Evolutionary conservation across 202 grass and related monocot genomes (phyloP).

Genomic region (Musa balbisiana): DNA sequence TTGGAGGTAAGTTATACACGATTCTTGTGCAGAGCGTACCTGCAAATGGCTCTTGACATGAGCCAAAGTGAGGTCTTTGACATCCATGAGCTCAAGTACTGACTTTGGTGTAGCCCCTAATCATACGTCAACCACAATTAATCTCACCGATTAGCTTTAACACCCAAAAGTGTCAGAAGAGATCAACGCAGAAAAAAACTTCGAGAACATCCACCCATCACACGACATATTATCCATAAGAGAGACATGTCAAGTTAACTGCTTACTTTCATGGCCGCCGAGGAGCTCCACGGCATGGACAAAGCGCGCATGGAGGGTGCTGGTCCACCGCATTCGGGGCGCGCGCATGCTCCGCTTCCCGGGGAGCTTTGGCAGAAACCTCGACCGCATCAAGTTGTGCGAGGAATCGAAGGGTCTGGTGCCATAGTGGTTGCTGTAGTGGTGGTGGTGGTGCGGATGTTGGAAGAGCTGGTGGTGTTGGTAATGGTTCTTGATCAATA

Average conservation of each 20-base stretch:
- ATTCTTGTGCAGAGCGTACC: constrained; percentile 35
- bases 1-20: neutral
- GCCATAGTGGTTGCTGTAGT: constrained; percentile 7
- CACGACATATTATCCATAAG: too few species aligned
- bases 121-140: neutral
- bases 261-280: constrained; percentile 94
- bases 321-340: constrained; percentile 94
- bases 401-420: constrained; percentile 27
- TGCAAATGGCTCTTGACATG: constrained; percentile 99
- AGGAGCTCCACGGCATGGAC: constrained; percentile 93
- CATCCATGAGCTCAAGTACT: constrained; percentile 98
- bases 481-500: constrained; percentile 39
- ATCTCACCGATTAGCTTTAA: too few species aligned
- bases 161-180: too few species aligned
- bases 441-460: constrained; percentile 30
- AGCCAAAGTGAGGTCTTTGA: constrained; percentile 98
- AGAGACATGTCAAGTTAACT: too few species aligned
- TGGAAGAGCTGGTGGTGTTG: constrained; percentile 18
- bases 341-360: constrained; percentile 89
- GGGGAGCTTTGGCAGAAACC: constrained; percentile 79
- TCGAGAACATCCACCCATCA: too few species aligned
- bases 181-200: too few species aligned
- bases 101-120: constrained; percentile 94
- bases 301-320: constrained; percentile 88
- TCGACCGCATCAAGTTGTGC: constrained; percentile 41